Evolutionary conservation across 805 yeast genomes (phyloP), one percentile per base, ranked within the genome.

Genomic region (Dipodascus albidus): DNA sequence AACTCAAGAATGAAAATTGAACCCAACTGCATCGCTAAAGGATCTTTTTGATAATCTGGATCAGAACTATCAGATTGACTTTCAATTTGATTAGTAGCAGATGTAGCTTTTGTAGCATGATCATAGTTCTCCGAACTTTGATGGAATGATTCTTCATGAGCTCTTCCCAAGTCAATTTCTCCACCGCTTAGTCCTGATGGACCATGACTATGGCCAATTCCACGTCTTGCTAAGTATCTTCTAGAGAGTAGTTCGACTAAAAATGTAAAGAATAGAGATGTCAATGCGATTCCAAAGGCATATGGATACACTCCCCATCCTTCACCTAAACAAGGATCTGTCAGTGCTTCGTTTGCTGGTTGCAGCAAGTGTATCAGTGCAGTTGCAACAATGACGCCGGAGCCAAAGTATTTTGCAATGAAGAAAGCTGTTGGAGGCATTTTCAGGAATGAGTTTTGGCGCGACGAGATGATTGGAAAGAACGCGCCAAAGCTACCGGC

Each of bases 321-420:
- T 6, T 21, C 17, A 9, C 49, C 49, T 15, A 47, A 27, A n/a
- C 49, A 47, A 4, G 49, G 49, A 22, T 47, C 49, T 4, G 49
- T 22, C 27, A 47, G 31, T 4, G 24, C n/a, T n/a, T 8, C 49
- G 19, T n/a, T 47, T 8, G 49, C 49, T 4, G 49, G 49, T n/a
- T 47, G 49, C 22, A 47, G 31, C 52, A 79, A 65, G 64, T 81
- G 86, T 52, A 81, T 75, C 59, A 80, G 81, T 0, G 84, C 82
- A 8, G 86, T 81, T 9, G 85, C 83, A 3, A 81, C 70, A 58
- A 81, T 81, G 47, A 81, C 85, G 48, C 86, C 86, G 3, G 83
- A 75, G 57, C 86, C 86, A 51, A 62, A 62, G 55, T 59, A 62
- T 49, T 60, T 60, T 20, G 58, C 57, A 22, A 58, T 27, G 48